Conservation (phyloP, 2,329 filamentous ascomycete species). For the Colletotrichum sidae region DNA sequence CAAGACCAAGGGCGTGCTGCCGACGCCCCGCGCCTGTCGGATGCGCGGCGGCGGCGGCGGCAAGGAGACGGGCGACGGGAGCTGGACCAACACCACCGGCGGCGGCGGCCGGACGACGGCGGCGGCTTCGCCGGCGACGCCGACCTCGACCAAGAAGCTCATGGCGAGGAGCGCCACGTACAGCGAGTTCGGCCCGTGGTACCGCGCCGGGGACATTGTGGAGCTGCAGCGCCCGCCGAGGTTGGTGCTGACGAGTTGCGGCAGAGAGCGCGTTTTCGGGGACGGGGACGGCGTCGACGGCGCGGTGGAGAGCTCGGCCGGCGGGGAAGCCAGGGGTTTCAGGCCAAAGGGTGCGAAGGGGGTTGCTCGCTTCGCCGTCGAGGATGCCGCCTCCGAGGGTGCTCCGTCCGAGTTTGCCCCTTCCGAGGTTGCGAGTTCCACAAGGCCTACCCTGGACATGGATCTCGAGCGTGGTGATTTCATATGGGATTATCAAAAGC, state of each 20-base stretch:
- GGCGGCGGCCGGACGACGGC: background rate
- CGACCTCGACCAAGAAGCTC: too few species aligned
- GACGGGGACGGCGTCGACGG: background rate
- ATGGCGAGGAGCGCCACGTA: constrained; percentile 14
- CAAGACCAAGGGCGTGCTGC: background rate
- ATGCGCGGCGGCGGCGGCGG: background rate
- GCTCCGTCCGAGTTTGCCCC: too few species aligned
- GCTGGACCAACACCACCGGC: background rate
- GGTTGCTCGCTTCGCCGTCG: background rate
- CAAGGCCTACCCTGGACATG: constrained; percentile 1
- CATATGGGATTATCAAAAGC: background rate
- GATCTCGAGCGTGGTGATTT: constrained; percentile 18
- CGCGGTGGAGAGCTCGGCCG: background rate
- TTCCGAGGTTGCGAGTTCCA: background rate
- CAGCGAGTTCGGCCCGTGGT: constrained; percentile 19
- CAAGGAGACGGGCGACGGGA: background rate
- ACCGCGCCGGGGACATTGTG: constrained; percentile 9
- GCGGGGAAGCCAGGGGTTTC: background rate
- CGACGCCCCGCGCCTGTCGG: constrained; percentile 7
- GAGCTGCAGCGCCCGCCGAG: constrained; percentile 15
- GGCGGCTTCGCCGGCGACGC: too few species aligned
- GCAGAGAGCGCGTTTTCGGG: background rate
- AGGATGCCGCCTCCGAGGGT: background rate
- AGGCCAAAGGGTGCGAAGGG: too few species aligned
- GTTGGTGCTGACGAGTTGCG: background rate